Base-by-base conservation (phyloP, 2,329 filamentous ascomycete genomes). In the Teratosphaeria gauchensis region DNA sequence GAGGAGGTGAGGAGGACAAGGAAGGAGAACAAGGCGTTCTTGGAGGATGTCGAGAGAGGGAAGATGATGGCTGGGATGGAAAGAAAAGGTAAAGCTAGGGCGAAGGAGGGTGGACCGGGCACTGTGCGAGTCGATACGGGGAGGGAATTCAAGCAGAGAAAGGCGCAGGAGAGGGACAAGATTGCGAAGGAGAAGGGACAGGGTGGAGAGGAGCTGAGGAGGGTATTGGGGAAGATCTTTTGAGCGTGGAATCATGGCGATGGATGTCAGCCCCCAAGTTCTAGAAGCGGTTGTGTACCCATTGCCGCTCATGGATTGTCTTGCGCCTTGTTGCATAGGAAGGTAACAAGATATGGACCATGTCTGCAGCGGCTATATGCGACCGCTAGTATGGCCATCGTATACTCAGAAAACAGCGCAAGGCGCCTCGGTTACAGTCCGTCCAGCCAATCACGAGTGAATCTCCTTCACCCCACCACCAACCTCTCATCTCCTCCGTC, bases 1-100 rank as follows among this genome's bases (percentile, higher is more conserved):
- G 87, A 88, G 12, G 90, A 94, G 74, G 88, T 94, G 64, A 81
- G 82, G 68, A 85, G 86, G 77, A 84, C 86, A 53, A 85, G 84
- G 60, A 85, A 82, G 73, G 89, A 94, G 78, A 92, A 92, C 73
- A 89, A 88, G 79, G 82, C 85, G 64, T 94, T 92, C 71, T 82
- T 92, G 60, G 79, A 84, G 65, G 91, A 92, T 70, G 81, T 94
- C 59, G 89, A 94, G 78, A 83, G 80, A 69, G 86, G 84, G 55
- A 92, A 92, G 82, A 87, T 90, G 80, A 71, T 90, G 64, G 85
- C 89, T 55, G 85, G 85, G 9, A 91, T 92, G 73, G 71, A 78
- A 69, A 73, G 68, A 53, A 80, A 77, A 68, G 73, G 73, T 68
- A 83, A 85, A 21, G 28, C 19, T 2, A 53, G 19, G 24, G 52